Evolutionary conservation across 179 eudicot species (phyloP).

Genomic region (Silene noctiflora): DNA sequence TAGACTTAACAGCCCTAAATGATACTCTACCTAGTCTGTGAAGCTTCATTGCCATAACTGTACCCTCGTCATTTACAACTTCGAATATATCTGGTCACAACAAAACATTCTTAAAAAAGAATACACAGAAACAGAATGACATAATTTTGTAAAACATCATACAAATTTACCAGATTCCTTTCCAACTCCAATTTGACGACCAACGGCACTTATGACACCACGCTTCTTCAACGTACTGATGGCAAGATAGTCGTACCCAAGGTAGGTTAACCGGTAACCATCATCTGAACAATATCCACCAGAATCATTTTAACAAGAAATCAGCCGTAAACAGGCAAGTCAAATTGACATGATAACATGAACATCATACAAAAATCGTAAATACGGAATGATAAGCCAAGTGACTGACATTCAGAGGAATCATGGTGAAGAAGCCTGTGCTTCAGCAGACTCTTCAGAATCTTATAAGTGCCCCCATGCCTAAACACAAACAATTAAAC

Average conservation of each 20-base stretch:
- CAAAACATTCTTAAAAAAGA: not conserved
- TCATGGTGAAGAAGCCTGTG: conserved; percentile 92
- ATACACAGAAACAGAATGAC: not conserved
- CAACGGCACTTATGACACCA: conserved; percentile 73
- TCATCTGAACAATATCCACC: conserved; percentile 48
- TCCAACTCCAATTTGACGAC: conserved; percentile 97
- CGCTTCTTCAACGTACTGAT: conserved; percentile 86
- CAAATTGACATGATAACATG: not conserved
- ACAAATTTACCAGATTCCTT: conserved; percentile 75
- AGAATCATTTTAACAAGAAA: not conserved
- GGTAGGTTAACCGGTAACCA: conserved; percentile 89
- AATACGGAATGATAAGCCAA: not conserved
- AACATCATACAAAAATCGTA: not conserved
- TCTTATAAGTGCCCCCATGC: conserved; percentile 95
- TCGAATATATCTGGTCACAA: conserved; percentile 72
- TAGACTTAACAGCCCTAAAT: conserved; percentile 94
- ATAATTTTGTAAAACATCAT: no score
- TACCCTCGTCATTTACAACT: conserved; percentile 90
- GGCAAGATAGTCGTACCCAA: conserved; percentile 98
- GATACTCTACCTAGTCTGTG: conserved; percentile 92
- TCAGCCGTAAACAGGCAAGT: not conserved
- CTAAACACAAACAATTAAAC: conserved; percentile 31
- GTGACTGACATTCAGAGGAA: conserved; percentile 74
- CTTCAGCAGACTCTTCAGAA: conserved; percentile 88
- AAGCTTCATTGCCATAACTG: conserved; percentile 81